A percentile compares a stretch with the other conserved stretches of the same genome.
These are phyloP conservation scores for Ogataea siamensis DNA, from an alignment of 805 yeast genomes.

Conservation along the genomic window DNA sequence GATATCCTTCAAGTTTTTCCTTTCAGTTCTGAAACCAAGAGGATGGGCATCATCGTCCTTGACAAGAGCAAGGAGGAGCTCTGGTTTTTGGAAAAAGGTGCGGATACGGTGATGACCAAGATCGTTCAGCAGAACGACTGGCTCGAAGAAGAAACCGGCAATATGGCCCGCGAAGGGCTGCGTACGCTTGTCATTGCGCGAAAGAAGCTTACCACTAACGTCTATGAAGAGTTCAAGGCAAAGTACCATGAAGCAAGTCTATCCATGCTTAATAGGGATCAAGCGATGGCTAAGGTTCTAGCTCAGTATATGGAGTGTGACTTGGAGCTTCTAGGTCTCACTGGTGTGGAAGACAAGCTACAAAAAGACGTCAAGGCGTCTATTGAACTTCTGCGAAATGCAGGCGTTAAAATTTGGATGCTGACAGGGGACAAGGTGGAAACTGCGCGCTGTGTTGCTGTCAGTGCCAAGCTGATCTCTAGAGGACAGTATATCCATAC, in stretches of 20 bases:
- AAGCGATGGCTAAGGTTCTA: slow-evolving; percentile 65
- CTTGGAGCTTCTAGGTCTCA: slow-evolving; percentile 82
- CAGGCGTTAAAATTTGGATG: slow-evolving; percentile 99
- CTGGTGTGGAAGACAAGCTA: slow-evolving; percentile 96
- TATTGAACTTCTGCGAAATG: slow-evolving; percentile 88
- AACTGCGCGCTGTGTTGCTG: slow-evolving; percentile 95
- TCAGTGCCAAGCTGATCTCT: slow-evolving; percentile 88
- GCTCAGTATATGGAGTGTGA: slow-evolving; percentile 72
- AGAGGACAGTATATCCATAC: slow-evolving; percentile 94
- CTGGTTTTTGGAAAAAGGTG: slow-evolving; percentile 92
- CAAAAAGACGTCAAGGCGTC: slow-evolving; percentile 91
- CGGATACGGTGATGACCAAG: slow-evolving; percentile 87
- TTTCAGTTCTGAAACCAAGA: slow-evolving; percentile 89
- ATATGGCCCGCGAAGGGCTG: slow-evolving; percentile 98
- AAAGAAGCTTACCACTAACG: slow-evolving; percentile 55
- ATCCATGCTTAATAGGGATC: slow-evolving; percentile 78
- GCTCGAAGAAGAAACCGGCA: slow-evolving; percentile 96
- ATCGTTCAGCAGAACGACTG: slow-evolving; percentile 88
- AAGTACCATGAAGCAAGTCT: slow-evolving; percentile 72
- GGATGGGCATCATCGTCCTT: slow-evolving; percentile 88
- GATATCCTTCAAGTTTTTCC: slow-evolving; percentile 86
- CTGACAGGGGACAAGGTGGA: slow-evolving; percentile 98
- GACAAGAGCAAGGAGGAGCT: slow-evolving; percentile 63
- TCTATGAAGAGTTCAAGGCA: slow-evolving; percentile 60
- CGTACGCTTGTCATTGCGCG: slow-evolving; percentile 94